Percentiles rank a stretch among this genome's conserved stretches.
Evolutionary conservation across 2,329 filamentous ascomycete genomes (phyloP).

Genomic region (Trichophyton simii): DNA sequence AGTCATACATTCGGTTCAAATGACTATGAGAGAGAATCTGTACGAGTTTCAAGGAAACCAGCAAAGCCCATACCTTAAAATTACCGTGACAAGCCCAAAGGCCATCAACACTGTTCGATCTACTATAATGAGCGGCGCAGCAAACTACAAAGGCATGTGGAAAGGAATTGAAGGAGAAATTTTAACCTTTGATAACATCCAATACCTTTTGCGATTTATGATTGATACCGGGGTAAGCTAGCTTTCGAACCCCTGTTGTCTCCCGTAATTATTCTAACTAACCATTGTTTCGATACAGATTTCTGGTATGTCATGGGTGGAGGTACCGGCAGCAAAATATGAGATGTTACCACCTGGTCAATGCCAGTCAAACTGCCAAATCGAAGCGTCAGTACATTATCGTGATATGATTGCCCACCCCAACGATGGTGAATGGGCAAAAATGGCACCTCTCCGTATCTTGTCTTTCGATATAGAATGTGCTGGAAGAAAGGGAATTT

Average conservation of each 20-base stretch:
- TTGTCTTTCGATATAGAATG: slow-evolving; percentile 98
- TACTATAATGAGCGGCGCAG: slow-evolving; percentile 58
- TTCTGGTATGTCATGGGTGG: slow-evolving; percentile 94
- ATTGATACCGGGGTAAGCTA: slow-evolving; percentile 69
- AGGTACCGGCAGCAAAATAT: slow-evolving; percentile 64
- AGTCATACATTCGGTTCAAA: slow-evolving; percentile 64
- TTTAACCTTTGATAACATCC: slow-evolving; percentile 88
- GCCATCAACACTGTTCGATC: slow-evolving; percentile 63
- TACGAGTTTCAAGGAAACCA: slow-evolving; percentile 90
- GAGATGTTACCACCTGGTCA: slow-evolving; percentile 52
- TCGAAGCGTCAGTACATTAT: slow-evolving; percentile 79
- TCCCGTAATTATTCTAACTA: not conserved
- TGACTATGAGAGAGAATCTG: slow-evolving; percentile 79
- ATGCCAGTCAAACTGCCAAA: slow-evolving; percentile 86
- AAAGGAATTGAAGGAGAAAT: slow-evolving; percentile 51
- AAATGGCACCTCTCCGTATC: slow-evolving; percentile 87
- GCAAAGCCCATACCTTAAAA: slow-evolving; percentile 83
- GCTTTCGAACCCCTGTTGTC: not conserved
- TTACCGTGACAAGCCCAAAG: slow-evolving; percentile 83
- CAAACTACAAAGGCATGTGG: slow-evolving; percentile 91
- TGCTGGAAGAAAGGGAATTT: slow-evolving; percentile 91
- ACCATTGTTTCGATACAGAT: slow-evolving; percentile 40
- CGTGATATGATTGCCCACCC: slow-evolving; percentile 73
- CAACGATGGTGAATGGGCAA: slow-evolving; percentile 88
- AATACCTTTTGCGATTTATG: slow-evolving; percentile 95